Evolutionary conservation across 768 basidiomycete genomes (phyloP), one percentile per base, ranked within the genome.

Genomic region (Gyrodon lividus): DNA sequence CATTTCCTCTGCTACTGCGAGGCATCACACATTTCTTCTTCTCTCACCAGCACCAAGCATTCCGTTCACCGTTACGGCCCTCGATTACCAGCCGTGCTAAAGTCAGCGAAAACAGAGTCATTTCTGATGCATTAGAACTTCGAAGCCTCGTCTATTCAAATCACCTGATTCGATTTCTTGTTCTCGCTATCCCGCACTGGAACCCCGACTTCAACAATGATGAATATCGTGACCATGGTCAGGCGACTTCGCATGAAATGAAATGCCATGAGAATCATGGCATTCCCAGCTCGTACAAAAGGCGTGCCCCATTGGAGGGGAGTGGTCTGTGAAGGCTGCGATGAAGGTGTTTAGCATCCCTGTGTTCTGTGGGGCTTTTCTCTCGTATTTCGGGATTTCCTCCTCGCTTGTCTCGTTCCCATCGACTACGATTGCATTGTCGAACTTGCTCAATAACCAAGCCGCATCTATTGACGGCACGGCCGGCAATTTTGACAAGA

Each of bases 401-500:
- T 31, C 58, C 8, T 43, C 61, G 13, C 54, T 68, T 45, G 13
- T 51, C 6, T 35, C 57, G 2, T 77, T 72, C 51, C 67, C 70
- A 5, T 75, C 73, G 4, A 55, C 51, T 3, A 34, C 62, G 6
- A 34, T 78, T 14, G 57, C 68, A 6, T 44, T 79, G 0, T 46
- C 50, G 5, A 35, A 46, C 31, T 46, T 75, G 16, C 65, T 77
- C 51, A 52, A 78, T 9, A 78, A 78, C 46, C 72, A 75, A 48
- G 77, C 76, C 5, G 75, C 77, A 5, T 74, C 76, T 1, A 19
- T 67, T 0, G 54, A 74, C 42, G 72, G 72, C 2, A 63, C 71
- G 12, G 57, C 54, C 0, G 74, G 74, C 16, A 59, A 72, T 59
- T 79, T 79, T 46, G 70, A 77, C 54, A 64, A 64, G 5, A 23